Evolutionary conservation across 2,329 filamentous ascomycete genomes (phyloP).

Genomic region (Didymella pomorum): DNA sequence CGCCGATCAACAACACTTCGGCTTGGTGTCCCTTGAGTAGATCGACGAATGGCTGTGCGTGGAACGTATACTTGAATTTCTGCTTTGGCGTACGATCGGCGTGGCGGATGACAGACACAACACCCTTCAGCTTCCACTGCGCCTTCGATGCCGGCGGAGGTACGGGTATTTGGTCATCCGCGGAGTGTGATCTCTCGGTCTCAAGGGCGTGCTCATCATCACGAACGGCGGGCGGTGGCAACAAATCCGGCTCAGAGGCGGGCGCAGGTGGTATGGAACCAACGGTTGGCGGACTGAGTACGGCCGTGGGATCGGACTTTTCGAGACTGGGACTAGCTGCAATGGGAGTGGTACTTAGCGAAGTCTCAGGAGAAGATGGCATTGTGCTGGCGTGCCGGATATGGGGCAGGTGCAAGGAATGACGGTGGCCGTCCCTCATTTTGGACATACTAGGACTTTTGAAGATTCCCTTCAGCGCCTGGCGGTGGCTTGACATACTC

Average conservation of each 20-base stretch:
- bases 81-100: constrained; percentile 98
- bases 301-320: constrained; percentile 37
- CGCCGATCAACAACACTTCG: constrained; percentile 92
- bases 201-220: constrained; percentile 35
- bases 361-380: constrained; percentile 57
- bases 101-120: constrained; percentile 95
- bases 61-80: constrained; percentile 99
- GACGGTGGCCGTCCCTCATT: constrained; percentile 57
- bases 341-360: constrained; percentile 52
- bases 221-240: constrained; percentile 36
- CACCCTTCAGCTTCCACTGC: constrained; percentile 97
- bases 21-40: constrained; percentile 94
- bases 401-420: constrained; percentile 51
- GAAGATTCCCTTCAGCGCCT: constrained; percentile 65
- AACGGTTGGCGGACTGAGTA: constrained; percentile 28
- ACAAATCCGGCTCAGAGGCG: constrained; percentile 45
- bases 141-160: constrained; percentile 74
- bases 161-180: constrained; percentile 45
- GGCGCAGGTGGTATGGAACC: constrained; percentile 28
- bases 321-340: constrained; percentile 56
- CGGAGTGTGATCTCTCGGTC: constrained; percentile 39
- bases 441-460: constrained; percentile 71
- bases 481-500: constrained; percentile 50
- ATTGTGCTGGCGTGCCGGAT: constrained; percentile 46
- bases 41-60: constrained; percentile 94